These are phyloP conservation scores for Chenopodium quinoa DNA, from an alignment of 148 eudicot species.

Conservation along the genomic window DNA sequence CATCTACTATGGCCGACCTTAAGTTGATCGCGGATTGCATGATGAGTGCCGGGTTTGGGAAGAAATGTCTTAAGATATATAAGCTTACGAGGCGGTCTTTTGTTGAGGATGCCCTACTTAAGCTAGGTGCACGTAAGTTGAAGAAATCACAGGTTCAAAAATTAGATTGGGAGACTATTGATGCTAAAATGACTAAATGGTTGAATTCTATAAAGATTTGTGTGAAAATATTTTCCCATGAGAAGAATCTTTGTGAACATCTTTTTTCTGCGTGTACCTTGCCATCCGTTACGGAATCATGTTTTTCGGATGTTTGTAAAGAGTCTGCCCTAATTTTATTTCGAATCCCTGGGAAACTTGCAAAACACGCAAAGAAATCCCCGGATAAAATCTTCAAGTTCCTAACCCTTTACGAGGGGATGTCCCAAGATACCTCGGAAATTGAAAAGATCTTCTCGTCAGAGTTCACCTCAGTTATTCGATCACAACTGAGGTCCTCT, in stretches of 20 bases:
- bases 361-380: slow-evolving; percentile 55
- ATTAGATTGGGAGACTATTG: slow-evolving; percentile 54
- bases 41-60: slow-evolving; percentile 64
- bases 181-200: slow-evolving; percentile 57
- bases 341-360: slow-evolving; percentile 50
- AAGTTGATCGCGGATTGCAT: slow-evolving; percentile 63
- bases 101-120: slow-evolving; percentile 34
- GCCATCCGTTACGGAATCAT: slow-evolving; percentile 43
- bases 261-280: slow-evolving; percentile 43
- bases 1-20: slow-evolving; percentile 44
- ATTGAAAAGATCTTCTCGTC: slow-evolving; percentile 54
- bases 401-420: slow-evolving; percentile 59
- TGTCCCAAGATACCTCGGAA: slow-evolving; percentile 38
- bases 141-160: slow-evolving; percentile 43
- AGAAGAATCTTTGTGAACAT: slow-evolving; percentile 59
- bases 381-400: slow-evolving; percentile 60
- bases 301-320: slow-evolving; percentile 58
- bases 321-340: slow-evolving; percentile 48
- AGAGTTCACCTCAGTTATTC: slow-evolving; percentile 38
- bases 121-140: slow-evolving; percentile 15
- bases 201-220: slow-evolving; percentile 33
- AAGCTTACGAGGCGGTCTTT: slow-evolving; percentile 43
- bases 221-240: slow-evolving; percentile 53
- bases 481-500: slow-evolving; percentile 37
- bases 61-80: slow-evolving; percentile 64